phyloP scores from a whole-genome alignment of 495 filamentous ascomycete genomes.

The Filosporella fistucella region DNA sequence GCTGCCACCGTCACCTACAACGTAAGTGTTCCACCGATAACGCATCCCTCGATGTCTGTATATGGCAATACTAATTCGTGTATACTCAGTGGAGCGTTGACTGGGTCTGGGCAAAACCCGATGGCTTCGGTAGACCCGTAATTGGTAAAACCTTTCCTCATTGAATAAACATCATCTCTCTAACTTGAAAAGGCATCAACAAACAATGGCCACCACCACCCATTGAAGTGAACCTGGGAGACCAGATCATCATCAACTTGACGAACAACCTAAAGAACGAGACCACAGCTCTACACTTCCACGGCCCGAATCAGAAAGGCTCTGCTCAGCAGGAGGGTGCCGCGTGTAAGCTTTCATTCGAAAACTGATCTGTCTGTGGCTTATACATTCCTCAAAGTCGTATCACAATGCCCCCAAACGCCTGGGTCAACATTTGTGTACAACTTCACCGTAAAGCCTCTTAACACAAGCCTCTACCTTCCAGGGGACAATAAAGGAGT shows the following conservation, averaged over 20 bases:
- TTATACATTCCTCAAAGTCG: no score
- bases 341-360: no score
- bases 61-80: no score
- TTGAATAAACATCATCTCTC: no score
- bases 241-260: constrained; percentile 62
- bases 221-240: constrained; percentile 64
- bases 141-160: no score
- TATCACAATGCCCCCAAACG: constrained; percentile 66
- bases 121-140: constrained; percentile 61
- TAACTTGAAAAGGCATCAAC: no score
- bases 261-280: constrained; percentile 68
- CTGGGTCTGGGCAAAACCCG: constrained; percentile 68
- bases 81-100: constrained; percentile 70
- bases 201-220: constrained; percentile 65
- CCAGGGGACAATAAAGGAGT: neutral
- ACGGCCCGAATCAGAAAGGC: constrained; percentile 69
- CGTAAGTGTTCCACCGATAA: no score
- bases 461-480: no score
- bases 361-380: no score
- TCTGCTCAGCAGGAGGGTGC: constrained; percentile 73
- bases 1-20: no score
- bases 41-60: no score
- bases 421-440: constrained; percentile 38
- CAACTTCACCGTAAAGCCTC: neutral
- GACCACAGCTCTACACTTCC: constrained; percentile 69